Percentiles rank a stretch among this genome's conserved stretches.
Conservation (phyloP, 1,139 yeast species). For the Tardiomyces digboiensis region DNA sequence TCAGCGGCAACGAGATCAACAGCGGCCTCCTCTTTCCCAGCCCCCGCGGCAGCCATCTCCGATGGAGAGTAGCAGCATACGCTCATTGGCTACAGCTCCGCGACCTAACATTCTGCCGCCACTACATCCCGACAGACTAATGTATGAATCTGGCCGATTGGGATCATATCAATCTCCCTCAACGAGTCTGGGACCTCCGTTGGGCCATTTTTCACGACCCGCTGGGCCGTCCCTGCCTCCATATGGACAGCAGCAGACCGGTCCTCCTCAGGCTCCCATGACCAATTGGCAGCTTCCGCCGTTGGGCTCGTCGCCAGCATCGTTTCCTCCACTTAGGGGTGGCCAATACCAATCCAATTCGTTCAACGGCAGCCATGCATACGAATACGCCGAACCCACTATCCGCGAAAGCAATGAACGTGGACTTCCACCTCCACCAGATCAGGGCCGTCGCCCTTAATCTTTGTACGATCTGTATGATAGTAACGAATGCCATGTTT, state of each 20-base stretch:
- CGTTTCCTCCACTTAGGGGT: background rate
- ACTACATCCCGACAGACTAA: background rate
- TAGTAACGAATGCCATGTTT: no score
- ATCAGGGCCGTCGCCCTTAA: background rate
- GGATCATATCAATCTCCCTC: background rate
- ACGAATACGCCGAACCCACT: conserved; percentile 11
- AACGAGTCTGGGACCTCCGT: background rate
- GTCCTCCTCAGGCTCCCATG: background rate
- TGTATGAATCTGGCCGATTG: background rate
- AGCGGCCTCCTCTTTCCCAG: background rate
- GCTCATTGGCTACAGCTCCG: no score
- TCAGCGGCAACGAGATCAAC: conserved; percentile 4
- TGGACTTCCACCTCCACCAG: conserved; percentile 7
- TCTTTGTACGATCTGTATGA: background rate
- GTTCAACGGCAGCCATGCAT: background rate
- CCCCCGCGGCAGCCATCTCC: background rate
- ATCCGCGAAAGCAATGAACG: conserved; percentile 18
- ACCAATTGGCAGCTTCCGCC: conserved; percentile 3
- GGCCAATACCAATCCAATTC: background rate
- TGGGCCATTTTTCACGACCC: background rate
- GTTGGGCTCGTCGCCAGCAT: background rate
- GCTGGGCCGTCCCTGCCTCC: background rate
- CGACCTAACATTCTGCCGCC: background rate
- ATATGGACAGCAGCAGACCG: conserved; percentile 3
- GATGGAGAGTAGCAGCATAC: no score